Base-by-base conservation (phyloP, 805 yeast species). In the Candida silvicultrix region DNA sequence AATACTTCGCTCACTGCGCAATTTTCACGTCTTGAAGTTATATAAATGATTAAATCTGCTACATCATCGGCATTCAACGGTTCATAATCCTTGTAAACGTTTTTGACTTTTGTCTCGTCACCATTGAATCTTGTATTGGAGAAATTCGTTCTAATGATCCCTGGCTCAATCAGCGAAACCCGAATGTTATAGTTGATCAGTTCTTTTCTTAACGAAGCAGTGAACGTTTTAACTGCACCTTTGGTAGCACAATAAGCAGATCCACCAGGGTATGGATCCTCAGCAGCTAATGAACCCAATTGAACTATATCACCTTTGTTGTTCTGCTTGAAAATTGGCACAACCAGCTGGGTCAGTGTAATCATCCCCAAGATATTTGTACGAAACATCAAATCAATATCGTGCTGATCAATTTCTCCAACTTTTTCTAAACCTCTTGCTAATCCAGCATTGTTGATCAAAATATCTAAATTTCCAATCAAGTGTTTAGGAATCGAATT, bases 311-410 rank as follows among this genome's bases (percentile, higher is more conserved):
- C 88, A 52, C 89, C 89, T 12, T 68, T 59, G 59, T 85, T 78
- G 54, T 82, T 80, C 48, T 73, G 71, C 62, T 84, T 81, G 75
- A 90, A 77, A 29, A 83, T 83, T 14, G 60, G 60, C 38, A 90
- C 68, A 32, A 89, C 77, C 9, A 81, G 77, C 60, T 89, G 96
- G 11, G 97, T 89, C 54, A 89, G 67, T 31, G 84, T 78, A 51
- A 89, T 85, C 62, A 90, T 71, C 2, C 96, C 97, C 49, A 87
- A 64, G 8, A 89, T 95, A 60, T 89, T 90, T 49, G 96, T 88
- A 58, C 81, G 74, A 65, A 84, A 81, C 96, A 89, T 88, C 38
- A 74, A 75, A 42, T 74, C 71, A 42, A 88, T 77, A 59, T 89
- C 96, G 4, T 64, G 65, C 22, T 73, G 68, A 1, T 67, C 67